Conservation (phyloP, 2,329 filamentous ascomycete species). For the Apiospora pterosperma region DNA sequence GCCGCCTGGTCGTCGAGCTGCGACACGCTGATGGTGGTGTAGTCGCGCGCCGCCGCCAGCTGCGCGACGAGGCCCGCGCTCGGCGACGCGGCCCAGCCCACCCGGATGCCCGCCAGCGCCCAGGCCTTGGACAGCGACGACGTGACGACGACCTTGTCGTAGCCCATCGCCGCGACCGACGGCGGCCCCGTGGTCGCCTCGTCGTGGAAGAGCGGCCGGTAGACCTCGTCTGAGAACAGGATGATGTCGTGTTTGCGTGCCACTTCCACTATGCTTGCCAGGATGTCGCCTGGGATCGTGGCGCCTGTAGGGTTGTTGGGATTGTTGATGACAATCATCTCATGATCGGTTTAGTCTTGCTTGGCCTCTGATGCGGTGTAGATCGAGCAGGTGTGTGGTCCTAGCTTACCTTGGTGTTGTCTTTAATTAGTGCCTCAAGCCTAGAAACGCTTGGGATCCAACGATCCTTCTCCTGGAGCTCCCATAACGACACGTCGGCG, state of each 20-base stretch:
- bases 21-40: conserved; percentile 85
- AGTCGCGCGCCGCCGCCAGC: conserved; percentile 66
- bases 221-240: conserved; percentile 77
- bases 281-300: conserved; percentile 57
- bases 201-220: conserved; percentile 77
- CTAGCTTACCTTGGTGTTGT: conserved; percentile 70
- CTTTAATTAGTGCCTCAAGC: conserved; percentile 60
- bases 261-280: conserved; percentile 60
- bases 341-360: background rate
- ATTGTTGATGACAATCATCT: conserved; percentile 60
- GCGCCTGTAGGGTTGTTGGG: conserved; percentile 82
- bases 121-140: conserved; percentile 86
- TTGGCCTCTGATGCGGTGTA: background rate
- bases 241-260: conserved; percentile 61
- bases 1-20: conserved; percentile 78
- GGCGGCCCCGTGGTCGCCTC: conserved; percentile 52
- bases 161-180: conserved; percentile 68
- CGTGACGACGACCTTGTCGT: conserved; percentile 67
- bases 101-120: conserved; percentile 73
- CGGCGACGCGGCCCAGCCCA: conserved; percentile 78
- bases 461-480: conserved; percentile 57
- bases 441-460: conserved; percentile 67
- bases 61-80: conserved; percentile 58
- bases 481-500: conserved; percentile 76
- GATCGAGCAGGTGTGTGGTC: background rate